Base-by-base conservation (phyloP, 768 basidiomycete species). In the Austroboletus eburneus region DNA sequence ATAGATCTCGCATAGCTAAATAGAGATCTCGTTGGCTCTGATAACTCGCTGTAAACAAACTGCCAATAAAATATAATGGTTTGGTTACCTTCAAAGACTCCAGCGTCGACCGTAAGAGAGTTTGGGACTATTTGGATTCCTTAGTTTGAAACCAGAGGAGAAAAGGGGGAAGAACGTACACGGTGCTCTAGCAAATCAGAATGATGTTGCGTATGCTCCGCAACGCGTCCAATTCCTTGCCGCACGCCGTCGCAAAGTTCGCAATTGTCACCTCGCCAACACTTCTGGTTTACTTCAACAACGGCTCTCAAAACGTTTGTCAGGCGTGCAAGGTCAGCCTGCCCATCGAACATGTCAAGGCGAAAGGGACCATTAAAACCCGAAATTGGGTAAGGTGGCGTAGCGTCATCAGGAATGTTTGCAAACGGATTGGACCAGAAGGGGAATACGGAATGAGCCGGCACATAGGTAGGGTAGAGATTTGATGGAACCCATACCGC, bases 1-100 rank as follows among this genome's bases (percentile, higher is more conserved):
- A 87, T 7, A 95, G 74, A 57, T 96, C 93, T 30, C 89, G 80
- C 61, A 86, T 85, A 6, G 91, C 85, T 41, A 92, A 72, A 62
- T 92, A 94, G 8, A 97, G 72, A 63, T 94, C 90, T 23, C 90
- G 81, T 67, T 96, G 83, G 38, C 69, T 69, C 81, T 92, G 69
- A 36, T 29, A 35, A 49, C 3, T 45, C 20, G 23, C 20, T 17
- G 33, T 62, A 8, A 52, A 45, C 36, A 34, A 42, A 41, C 20
- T 29, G 42, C 52, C 54, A 48, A 33, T 17, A 40, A 39, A 48
- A 33, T 2, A 24, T 4, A 39, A 41, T 29, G 14, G 4, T 2
- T 37, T 17, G 17, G 59, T 56, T 49, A 87, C 88, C 78, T 91
- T 91, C 52, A 92, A 62, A 21, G 80, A 73, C 61, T 92, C 90